Conservation (phyloP, 1,284 basidiomycete genomes). For the Cystobasidiaceae sp. region DNA sequence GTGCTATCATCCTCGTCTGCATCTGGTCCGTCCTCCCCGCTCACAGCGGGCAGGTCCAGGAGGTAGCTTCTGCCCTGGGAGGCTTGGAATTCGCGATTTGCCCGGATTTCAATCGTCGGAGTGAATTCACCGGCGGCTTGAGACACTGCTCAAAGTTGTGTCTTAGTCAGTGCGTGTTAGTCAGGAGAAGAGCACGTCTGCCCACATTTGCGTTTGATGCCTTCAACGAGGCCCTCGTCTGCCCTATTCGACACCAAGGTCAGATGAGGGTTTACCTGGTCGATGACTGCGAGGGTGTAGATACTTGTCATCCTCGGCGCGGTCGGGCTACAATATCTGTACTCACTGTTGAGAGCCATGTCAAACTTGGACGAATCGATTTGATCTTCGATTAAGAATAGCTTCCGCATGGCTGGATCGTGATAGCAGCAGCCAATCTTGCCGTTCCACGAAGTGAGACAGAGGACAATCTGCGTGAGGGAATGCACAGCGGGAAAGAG, state of each 20-base stretch:
- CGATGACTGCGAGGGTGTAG: no score
- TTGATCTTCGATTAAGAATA: conserved; percentile 77
- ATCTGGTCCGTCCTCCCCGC: conserved; percentile 28
- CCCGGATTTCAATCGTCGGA: conserved; percentile 36
- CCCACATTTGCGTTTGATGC: conserved; percentile 51
- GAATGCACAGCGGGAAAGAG: background rate
- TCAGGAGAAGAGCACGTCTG: no score
- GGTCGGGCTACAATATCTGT: no score
- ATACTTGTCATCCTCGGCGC: no score
- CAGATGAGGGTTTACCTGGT: conserved; percentile 65
- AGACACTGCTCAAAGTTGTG: background rate
- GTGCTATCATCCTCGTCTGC: background rate
- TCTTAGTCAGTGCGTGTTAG: background rate
- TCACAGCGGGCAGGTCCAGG: conserved; percentile 26
- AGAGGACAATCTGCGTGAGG: conserved; percentile 30
- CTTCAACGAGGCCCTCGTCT: conserved; percentile 68
- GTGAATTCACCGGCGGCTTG: background rate
- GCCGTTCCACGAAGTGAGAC: conserved; percentile 31
- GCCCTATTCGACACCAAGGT: conserved; percentile 70
- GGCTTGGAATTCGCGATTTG: conserved; percentile 37
- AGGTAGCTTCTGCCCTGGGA: conserved; percentile 34
- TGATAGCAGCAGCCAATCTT: conserved; percentile 54
- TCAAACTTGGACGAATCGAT: conserved; percentile 70
- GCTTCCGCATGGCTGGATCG: conserved; percentile 60
- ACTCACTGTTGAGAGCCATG: conserved; percentile 61